Evolutionary conservation across 176 grass and related monocot species (phyloP).

Genomic region (Phyllostachys edulis): DNA sequence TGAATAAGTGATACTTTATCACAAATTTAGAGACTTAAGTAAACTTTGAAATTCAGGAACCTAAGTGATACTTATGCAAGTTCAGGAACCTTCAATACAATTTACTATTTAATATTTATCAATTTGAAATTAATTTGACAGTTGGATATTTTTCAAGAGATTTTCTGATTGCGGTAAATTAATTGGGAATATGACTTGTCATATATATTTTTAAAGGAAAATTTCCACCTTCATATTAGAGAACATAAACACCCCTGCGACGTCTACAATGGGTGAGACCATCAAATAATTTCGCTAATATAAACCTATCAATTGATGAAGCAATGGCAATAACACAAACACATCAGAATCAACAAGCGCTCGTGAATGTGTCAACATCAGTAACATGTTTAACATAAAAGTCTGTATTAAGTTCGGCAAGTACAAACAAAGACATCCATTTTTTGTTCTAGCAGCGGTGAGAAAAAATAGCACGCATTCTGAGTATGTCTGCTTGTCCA

Average conservation of each 20-base stretch:
- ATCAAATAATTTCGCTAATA: no score
- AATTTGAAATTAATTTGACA: background rate
- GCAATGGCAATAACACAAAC: background rate
- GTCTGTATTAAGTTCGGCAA: background rate
- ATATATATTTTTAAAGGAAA: background rate
- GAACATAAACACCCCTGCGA: background rate
- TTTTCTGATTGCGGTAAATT: background rate
- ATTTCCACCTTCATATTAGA: background rate
- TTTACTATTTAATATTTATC: background rate
- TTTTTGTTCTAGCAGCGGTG: conserved; percentile 6
- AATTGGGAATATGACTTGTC: background rate
- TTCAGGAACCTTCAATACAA: no score
- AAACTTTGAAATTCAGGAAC: background rate
- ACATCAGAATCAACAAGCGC: background rate
- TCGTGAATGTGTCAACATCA: background rate
- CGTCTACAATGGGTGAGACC: no score
- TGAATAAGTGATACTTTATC: background rate
- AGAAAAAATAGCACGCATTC: conserved; percentile 12
- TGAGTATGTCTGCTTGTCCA: background rate
- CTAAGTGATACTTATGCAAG: no score
- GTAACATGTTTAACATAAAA: background rate
- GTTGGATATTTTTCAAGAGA: background rate
- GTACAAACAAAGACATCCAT: conserved; percentile 37
- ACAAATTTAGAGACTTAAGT: background rate
- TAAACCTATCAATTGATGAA: background rate